Percentiles rank a stretch among this genome's conserved stretches.
These are phyloP conservation scores for Apiospora saccharicola DNA, from an alignment of 2,329 filamentous ascomycete species.

Conservation along the genomic window DNA sequence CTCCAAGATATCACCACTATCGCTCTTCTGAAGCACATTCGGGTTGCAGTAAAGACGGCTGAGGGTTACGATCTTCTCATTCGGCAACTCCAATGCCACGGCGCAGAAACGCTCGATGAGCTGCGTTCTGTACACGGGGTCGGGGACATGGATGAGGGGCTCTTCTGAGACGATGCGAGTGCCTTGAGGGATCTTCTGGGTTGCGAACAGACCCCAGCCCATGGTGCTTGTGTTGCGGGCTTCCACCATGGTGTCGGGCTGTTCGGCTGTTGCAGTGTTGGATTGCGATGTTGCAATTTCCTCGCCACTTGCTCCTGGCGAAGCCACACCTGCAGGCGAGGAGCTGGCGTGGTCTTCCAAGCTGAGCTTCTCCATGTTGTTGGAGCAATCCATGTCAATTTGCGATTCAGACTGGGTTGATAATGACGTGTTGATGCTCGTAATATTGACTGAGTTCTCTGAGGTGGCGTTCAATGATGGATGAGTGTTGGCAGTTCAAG, in stretches of 20 bases:
- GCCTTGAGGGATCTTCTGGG: not conserved
- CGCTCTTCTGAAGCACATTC: not conserved
- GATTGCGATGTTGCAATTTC: not conserved
- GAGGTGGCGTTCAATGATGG: not conserved
- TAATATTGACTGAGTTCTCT: not conserved
- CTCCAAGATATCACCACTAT: not conserved
- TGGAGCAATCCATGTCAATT: not conserved
- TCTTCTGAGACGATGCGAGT: slow-evolving; percentile 4
- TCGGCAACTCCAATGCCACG: not conserved
- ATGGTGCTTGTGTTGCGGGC: not conserved
- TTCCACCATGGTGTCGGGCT: not conserved
- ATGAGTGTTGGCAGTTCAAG: not conserved
- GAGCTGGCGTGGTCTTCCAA: not conserved
- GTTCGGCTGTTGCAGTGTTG: not conserved
- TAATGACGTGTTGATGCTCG: not conserved
- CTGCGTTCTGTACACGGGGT: not conserved
- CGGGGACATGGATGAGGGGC: not conserved
- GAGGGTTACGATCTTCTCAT: not conserved
- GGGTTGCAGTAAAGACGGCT: not conserved
- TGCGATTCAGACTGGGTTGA: not conserved
- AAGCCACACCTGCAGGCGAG: not conserved
- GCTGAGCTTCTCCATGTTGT: not conserved
- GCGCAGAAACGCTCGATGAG: not conserved
- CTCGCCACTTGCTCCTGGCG: not conserved
- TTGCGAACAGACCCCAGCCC: slow-evolving; percentile 12